Percentiles rank a stretch among this genome's conserved stretches.
These are phyloP conservation scores for Fonsecaea monophora DNA, from an alignment of 2,329 filamentous ascomycete species.

Conservation along the genomic window DNA sequence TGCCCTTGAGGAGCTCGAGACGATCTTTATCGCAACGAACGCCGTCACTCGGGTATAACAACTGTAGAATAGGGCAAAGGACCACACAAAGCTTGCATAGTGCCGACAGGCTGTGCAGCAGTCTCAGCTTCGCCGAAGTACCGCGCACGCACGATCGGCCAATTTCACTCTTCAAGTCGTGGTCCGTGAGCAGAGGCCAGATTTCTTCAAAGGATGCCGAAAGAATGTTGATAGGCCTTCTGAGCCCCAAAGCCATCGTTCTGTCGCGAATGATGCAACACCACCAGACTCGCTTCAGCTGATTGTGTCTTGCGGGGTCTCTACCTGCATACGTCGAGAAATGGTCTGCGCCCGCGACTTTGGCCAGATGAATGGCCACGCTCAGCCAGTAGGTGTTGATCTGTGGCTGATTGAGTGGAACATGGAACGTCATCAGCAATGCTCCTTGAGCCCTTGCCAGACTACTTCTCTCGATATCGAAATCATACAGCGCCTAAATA, in stretches of 20 bases:
- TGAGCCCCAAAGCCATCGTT: slow-evolving; percentile 57
- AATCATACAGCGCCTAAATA: slow-evolving; percentile 30
- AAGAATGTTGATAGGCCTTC: slow-evolving; percentile 44
- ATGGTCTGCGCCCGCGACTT: slow-evolving; percentile 54
- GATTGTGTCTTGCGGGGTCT: slow-evolving; percentile 43
- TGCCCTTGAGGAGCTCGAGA: slow-evolving; percentile 4
- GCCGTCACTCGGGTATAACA: not conserved
- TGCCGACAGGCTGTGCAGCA: not conserved
- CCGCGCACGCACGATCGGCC: slow-evolving; percentile 2
- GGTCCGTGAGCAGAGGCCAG: not conserved
- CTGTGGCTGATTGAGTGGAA: slow-evolving; percentile 45
- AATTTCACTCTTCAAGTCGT: slow-evolving; percentile 15
- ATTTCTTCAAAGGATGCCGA: slow-evolving; percentile 2
- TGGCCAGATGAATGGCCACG: slow-evolving; percentile 59
- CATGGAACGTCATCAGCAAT: slow-evolving; percentile 48
- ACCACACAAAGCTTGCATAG: slow-evolving; percentile 10
- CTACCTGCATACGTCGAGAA: slow-evolving; percentile 45
- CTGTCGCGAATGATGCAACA: slow-evolving; percentile 62
- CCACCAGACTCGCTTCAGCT: slow-evolving; percentile 62
- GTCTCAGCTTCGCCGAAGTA: not conserved
- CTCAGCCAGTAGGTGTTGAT: slow-evolving; percentile 54
- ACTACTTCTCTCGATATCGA: slow-evolving; percentile 23
- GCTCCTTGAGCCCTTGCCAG: slow-evolving; percentile 45
- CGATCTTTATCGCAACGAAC: not conserved
- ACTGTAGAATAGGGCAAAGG: not conserved